Base-by-base conservation (phyloP, 805 yeast genomes). In the Starmerella vaccinii region DNA sequence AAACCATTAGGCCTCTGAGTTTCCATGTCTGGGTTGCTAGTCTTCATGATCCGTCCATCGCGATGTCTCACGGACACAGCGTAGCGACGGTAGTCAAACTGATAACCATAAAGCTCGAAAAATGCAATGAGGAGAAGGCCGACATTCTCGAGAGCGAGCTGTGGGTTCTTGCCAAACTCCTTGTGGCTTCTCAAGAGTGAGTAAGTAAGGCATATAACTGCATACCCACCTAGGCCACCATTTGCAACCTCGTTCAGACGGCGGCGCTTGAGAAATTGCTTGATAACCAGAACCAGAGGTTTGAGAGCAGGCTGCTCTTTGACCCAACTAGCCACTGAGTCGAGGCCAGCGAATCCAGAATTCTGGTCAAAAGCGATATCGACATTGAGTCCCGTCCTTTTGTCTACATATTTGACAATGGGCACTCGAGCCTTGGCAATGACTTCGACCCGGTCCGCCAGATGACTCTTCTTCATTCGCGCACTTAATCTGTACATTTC, bases 191-290 rank as follows among this genome's bases (percentile, higher is more conserved):
- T 45, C 64, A 12, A 87, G 62, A 57, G 88, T 73, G 15, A 95
- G 95, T 90, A 97, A 16, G 84, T 87, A 62, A 92, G 62, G 60
- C 96, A 88, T 40, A 89, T 86, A n/a, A 86, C 84, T 7, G 96
- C 79, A 64, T 82, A 90, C 0, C 97, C 97, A 38, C 98, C 97
- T 5, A 90, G 69, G 0, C 97, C 97, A 47, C 98, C 98, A 21
- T 81, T 80, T 59, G 84, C 94, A 15, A 90, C 97, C 56, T 85
- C 83, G 61, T 88, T 87, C 54, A 89, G 70, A 51, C 75, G 77
- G 60, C 97, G 72, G 1, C 86, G 79, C 29, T 87, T 72, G 46
- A 90, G 71, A 61, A 89, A 90, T 63, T 85, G 95, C 66, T 92
- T 89, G 5, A 90, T 75, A 1, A 88, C 78, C 45, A 90, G 70